Conservation (phyloP, 169 alveolate species). For the Condylostoma magnum region DNA sequence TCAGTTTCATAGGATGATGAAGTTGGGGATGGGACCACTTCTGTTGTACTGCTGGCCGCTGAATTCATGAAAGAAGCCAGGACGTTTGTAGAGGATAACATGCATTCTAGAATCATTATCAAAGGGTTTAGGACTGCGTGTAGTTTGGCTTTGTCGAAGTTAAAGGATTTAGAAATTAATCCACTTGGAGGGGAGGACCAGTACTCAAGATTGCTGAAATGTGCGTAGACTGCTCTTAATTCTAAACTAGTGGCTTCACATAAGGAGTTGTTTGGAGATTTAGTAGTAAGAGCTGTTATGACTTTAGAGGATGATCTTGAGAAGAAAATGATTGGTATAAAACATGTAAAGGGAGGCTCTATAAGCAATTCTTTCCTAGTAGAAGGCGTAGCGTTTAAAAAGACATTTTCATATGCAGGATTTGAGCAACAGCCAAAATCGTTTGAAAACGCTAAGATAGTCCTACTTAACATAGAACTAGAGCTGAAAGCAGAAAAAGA, state of each 20-base stretch:
- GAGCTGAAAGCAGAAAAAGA: slow-evolving; percentile 98
- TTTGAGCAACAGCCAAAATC: slow-evolving; percentile 98
- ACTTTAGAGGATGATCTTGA: slow-evolving; percentile 90
- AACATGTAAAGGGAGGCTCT: slow-evolving; percentile 97
- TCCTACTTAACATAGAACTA: slow-evolving; percentile 93
- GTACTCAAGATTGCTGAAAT: slow-evolving; percentile 86
- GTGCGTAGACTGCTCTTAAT: slow-evolving; percentile 98
- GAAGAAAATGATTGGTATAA: slow-evolving; percentile 94
- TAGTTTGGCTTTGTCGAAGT: slow-evolving; percentile 71
- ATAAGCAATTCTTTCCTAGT: slow-evolving; percentile 89
- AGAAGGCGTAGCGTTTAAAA: slow-evolving; percentile 97
- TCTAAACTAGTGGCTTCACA: slow-evolving; percentile 93
- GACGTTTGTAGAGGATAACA: slow-evolving; percentile 94
- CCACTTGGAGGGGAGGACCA: slow-evolving; percentile 67
- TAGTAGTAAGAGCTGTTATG: slow-evolving; percentile 96
- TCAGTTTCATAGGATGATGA: slow-evolving; percentile 97
- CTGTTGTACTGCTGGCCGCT: slow-evolving; percentile 95
- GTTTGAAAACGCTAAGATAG: slow-evolving; percentile 92
- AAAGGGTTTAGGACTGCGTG: slow-evolving; percentile 93
- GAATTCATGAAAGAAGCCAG: slow-evolving; percentile 94
- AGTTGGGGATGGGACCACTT: slow-evolving; percentile 95
- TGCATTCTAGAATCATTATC: slow-evolving; percentile 93
- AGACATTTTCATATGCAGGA: slow-evolving; percentile 99
- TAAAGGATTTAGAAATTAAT: slow-evolving; percentile 50
- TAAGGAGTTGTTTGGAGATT: slow-evolving; percentile 92